Evolutionary conservation across 1,284 basidiomycete genomes (phyloP).

Genomic region (Ceratobasidium sp.): DNA sequence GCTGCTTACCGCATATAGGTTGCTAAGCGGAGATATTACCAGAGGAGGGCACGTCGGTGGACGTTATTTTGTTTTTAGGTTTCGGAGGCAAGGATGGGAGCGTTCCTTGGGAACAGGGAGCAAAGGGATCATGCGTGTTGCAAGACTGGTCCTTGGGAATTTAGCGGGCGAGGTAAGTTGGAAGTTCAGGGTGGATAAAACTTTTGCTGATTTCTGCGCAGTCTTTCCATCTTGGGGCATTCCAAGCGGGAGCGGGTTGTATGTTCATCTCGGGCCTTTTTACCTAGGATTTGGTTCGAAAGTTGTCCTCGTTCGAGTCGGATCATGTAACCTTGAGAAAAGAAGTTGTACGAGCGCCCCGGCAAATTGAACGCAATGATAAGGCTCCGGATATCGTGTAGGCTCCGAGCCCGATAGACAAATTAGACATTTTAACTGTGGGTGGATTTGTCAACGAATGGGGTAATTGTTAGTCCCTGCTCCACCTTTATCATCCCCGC

Average conservation of each 20-base stretch:
- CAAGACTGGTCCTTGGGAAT: background rate
- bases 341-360: background rate
- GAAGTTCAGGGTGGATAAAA: conserved; percentile 1
- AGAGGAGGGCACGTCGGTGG: background rate
- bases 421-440: conserved; percentile 2
- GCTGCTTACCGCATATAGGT: background rate
- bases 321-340: background rate
- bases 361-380: background rate
- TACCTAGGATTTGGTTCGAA: no score
- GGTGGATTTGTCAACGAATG: background rate
- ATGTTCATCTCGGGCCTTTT: no score
- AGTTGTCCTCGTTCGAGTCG: background rate
- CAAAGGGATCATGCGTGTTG: background rate
- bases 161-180: background rate
- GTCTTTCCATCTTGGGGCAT: background rate
- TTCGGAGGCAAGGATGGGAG: background rate
- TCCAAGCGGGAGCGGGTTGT: no score
- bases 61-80: background rate
- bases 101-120: no score
- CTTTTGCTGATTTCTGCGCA: background rate
- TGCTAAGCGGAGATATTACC: background rate
- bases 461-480: background rate
- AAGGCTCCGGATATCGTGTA: background rate
- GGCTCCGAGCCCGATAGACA: background rate
- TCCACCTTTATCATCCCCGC: background rate